Base-by-base conservation (phyloP, 2,329 filamentous ascomycete species). In the Diaporthe caulivora region DNA sequence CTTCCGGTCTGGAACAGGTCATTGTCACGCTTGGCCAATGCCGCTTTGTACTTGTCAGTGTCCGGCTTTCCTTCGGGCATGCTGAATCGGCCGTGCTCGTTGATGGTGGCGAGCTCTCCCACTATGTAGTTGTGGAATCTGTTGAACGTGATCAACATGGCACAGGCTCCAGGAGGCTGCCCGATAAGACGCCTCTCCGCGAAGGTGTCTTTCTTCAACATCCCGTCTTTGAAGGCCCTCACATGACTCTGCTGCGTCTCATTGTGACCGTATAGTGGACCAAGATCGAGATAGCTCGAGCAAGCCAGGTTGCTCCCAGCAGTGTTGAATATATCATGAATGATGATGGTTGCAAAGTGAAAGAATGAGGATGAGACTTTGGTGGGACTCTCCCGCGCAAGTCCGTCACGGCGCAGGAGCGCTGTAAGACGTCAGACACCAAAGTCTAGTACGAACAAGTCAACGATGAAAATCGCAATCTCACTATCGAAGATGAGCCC, bases 261-360 rank as follows among this genome's bases (percentile, higher is more conserved):
- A 15, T 62, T 17, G 4, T 62, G 57, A 10, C 57, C 57, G n/a
- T 62, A 62, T 3, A 62, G 57, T 0, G 57, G 57, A 29, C 57
- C 57, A 29, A 62, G 57, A 42, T 62, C 57, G 5, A 62, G 57
- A 21, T 62, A 62, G 24, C 57, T 62, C 11, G 57, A 62, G 4
- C 57, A 62, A 13, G 26, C 57, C 15, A 62, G 57, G 6, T 26
- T 29, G 24, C 17, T 42, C 1, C 34, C 34, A 1, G 11, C 6
- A 5, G 37, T 62, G 9, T 44, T 62, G 57, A 62, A 62, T 1
- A 62, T 62, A 21, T 62, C 57, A 18, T 62, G 57, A 24, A 62
- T 62, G 11, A 62, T 62, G 37, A 62, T 62, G 1, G 57, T 62
- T 29, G 57, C 57, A 44, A 62, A 62, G 57, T 62, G 57, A 17